Base-by-base conservation (phyloP, 1,139 yeast genomes). In the Groenewaldozyma auringiensis region DNA sequence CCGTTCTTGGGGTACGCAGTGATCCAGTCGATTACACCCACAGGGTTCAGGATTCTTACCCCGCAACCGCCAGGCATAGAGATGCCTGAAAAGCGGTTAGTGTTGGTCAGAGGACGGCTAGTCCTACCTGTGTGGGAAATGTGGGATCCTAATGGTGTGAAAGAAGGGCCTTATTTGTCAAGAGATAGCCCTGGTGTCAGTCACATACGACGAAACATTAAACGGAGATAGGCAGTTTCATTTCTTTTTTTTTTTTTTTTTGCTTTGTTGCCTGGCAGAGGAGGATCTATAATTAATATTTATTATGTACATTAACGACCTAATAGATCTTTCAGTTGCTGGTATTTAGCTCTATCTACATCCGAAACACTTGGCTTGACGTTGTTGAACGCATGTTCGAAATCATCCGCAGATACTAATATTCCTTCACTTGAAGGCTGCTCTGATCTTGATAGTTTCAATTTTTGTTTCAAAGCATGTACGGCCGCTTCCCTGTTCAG, bases 281-380 rank as follows among this genome's bases (percentile, higher is more conserved):
- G n/a, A n/a, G n/a, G n/a, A n/a, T n/a, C n/a, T n/a, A n/a, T n/a
- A n/a, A n/a, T 8, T 25, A 11, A 25, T 25, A 25, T 25, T 8
- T 25, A 25, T 25, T 8, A 25, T 6, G 29, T 25, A 25, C 29
- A 25, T 41, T 41, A 45, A 18, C 42, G 41, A n/a, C 50, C 48
- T 45, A 47, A 39, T 34, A 33, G 42, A 16, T 52, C 48, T 36
- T 51, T 54, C 56, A 56, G 47, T n/a, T 55, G 52, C 37, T 84
- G 94, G 61, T 92, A 92, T 57, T 82, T 84, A 34, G 70, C 61
- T 52, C 97, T 76, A 59, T 92, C 98, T 52, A 72, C 72, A 59
- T 88, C 96, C 55, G 88, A 81, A 2, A 92, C 98, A 64, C 95
- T 85, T 1, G 98, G 97, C 51, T 83, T 81, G 14, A 92, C 86